These are phyloP conservation scores for Rhinocladiella similis DNA, from an alignment of 2,329 filamentous ascomycete genomes.

Conservation along the genomic window DNA sequence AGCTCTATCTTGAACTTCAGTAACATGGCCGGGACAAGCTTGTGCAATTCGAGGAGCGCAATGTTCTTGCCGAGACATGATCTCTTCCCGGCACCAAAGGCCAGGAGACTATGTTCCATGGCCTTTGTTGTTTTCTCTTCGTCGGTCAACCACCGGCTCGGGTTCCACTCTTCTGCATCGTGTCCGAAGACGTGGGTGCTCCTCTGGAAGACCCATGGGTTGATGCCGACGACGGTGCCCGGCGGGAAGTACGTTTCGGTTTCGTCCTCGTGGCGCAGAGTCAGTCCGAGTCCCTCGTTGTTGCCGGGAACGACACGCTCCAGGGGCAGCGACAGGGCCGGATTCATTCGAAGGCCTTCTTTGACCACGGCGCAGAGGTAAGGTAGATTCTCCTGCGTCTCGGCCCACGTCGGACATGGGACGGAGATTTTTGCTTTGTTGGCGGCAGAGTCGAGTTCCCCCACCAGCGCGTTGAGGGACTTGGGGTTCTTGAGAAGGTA, in stretches of 20 bases:
- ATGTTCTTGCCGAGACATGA: slow-evolving; percentile 34
- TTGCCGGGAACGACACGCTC: slow-evolving; percentile 36
- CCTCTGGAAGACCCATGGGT: slow-evolving; percentile 36
- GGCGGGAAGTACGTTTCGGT: slow-evolving; percentile 23
- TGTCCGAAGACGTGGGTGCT: slow-evolving; percentile 27
- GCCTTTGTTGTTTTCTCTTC: slow-evolving; percentile 22
- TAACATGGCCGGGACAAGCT: slow-evolving; percentile 26
- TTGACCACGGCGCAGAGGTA: slow-evolving; percentile 39
- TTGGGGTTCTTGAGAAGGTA: slow-evolving; percentile 65
- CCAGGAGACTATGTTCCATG: slow-evolving; percentile 30
- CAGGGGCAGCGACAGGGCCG: slow-evolving; percentile 36
- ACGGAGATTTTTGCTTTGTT: slow-evolving; percentile 27
- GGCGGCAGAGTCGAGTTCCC: slow-evolving; percentile 32
- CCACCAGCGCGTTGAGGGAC: slow-evolving; percentile 28
- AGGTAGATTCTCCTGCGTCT: slow-evolving; percentile 34
- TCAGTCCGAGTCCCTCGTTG: slow-evolving; percentile 25
- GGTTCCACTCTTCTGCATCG: slow-evolving; percentile 30
- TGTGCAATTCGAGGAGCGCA: slow-evolving; percentile 31
- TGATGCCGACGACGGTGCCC: slow-evolving; percentile 36
- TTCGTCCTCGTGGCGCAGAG: slow-evolving; percentile 32
- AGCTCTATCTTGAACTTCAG: slow-evolving; percentile 25
- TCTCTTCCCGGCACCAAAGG: slow-evolving; percentile 30
- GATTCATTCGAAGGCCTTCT: slow-evolving; percentile 40
- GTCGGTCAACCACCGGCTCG: slow-evolving; percentile 34
- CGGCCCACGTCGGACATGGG: slow-evolving; percentile 33